Evolutionary conservation across 2,329 filamentous ascomycete species (phyloP).

Genomic region (Claviceps sp.): DNA sequence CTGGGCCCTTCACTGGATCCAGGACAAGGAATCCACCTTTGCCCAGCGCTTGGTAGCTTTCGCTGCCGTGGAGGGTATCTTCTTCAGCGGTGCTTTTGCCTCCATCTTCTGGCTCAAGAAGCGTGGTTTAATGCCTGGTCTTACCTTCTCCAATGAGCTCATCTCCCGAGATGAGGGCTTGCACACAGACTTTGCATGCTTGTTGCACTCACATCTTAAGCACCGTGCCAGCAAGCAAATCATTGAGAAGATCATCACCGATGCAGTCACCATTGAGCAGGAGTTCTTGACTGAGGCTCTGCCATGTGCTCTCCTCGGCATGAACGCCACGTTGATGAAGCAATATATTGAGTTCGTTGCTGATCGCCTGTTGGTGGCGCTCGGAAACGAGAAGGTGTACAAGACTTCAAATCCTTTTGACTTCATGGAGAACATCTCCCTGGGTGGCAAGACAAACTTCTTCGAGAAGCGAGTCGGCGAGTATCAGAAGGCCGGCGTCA

Average conservation of each 20-base stretch:
- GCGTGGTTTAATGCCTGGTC: slow-evolving; percentile 94
- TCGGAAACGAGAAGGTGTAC: slow-evolving; percentile 92
- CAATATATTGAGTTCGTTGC: slow-evolving; percentile 99
- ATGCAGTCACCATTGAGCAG: slow-evolving; percentile 89
- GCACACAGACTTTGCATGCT: slow-evolving; percentile 97
- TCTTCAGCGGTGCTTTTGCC: slow-evolving; percentile 97
- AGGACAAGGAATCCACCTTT: slow-evolving; percentile 85
- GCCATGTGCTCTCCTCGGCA: slow-evolving; percentile 83
- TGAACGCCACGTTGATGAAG: slow-evolving; percentile 96
- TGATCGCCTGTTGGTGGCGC: slow-evolving; percentile 80
- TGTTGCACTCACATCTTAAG: slow-evolving; percentile 94
- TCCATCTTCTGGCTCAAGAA: slow-evolving; percentile 99
- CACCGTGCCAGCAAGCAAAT: slow-evolving; percentile 73
- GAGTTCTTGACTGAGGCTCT: slow-evolving; percentile 96
- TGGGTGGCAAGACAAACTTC: slow-evolving; percentile 99
- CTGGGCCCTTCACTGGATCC: slow-evolving; percentile 93
- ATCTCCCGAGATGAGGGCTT: slow-evolving; percentile 99
- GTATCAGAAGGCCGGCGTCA: slow-evolving; percentile 99
- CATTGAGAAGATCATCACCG: slow-evolving; percentile 78
- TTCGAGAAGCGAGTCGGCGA: slow-evolving; percentile 99
- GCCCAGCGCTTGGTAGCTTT: slow-evolving; percentile 93
- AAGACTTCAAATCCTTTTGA: slow-evolving; percentile 92
- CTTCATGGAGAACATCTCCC: slow-evolving; percentile 99
- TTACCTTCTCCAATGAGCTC: slow-evolving; percentile 99
- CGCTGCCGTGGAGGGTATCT: slow-evolving; percentile 96